A percentile compares a stretch with the other conserved stretches of the same genome.
Conservation (phyloP, 2,329 filamentous ascomycete genomes). For the Trichoderma sp. region DNA sequence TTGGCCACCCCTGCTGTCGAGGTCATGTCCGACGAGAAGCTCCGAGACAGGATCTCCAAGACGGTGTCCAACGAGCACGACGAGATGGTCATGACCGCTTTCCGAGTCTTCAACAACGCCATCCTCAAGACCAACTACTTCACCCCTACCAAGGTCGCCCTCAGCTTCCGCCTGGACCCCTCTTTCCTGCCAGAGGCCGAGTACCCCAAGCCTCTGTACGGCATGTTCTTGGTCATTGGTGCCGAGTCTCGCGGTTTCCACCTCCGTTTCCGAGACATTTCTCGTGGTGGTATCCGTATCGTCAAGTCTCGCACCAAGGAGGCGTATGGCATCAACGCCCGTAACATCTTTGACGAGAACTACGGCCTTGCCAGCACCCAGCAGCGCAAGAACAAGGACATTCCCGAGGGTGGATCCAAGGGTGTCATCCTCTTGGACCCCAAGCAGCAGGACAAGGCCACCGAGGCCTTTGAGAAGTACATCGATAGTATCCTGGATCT, state of each 20-base stretch:
- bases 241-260: constrained; percentile 97
- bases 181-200: constrained; percentile 85
- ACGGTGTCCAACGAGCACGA: constrained; percentile 92
- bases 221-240: constrained; percentile 98
- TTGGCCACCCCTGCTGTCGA: constrained; percentile 58
- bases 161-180: constrained; percentile 92
- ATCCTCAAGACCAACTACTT: constrained; percentile 97
- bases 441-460: constrained; percentile 88
- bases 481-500: constrained; percentile 98
- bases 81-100: constrained; percentile 95
- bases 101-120: constrained; percentile 90
- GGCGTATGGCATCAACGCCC: constrained; percentile 92
- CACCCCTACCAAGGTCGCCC: constrained; percentile 94
- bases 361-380: constrained; percentile 98
- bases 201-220: constrained; percentile 89
- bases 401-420: constrained; percentile 96
- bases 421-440: constrained; percentile 93
- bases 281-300: constrained; percentile 94
- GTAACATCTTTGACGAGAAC: constrained; percentile 97
- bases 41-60: constrained; percentile 74
- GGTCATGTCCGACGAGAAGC: constrained; percentile 69
- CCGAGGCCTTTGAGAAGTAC: constrained; percentile 97
- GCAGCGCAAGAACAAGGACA: constrained; percentile 99
- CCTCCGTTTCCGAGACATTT: constrained; percentile 93
- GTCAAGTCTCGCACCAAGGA: constrained; percentile 97